Conservation (phyloP, 495 filamentous ascomycete genomes). For the Podospora comata region DNA sequence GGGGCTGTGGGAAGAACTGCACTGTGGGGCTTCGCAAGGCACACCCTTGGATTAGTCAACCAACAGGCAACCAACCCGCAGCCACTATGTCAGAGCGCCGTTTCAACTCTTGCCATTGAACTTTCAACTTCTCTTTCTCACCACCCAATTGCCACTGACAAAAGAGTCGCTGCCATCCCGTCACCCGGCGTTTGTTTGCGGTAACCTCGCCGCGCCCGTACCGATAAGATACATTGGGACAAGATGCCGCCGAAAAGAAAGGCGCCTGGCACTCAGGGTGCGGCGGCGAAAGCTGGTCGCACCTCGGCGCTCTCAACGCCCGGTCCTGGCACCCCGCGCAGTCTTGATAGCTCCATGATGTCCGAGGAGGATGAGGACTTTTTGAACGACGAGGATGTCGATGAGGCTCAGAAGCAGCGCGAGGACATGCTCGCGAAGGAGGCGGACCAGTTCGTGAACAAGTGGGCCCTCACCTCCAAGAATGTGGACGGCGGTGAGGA, state of each 20-base stretch:
- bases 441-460: slow-evolving; percentile 58
- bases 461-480: slow-evolving; percentile 47
- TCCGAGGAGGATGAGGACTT: slow-evolving; percentile 57
- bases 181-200: neutral
- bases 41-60: neutral
- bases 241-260: slow-evolving; percentile 78
- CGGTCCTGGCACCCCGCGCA: slow-evolving; percentile 62
- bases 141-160: neutral
- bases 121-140: neutral
- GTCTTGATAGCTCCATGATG: slow-evolving; percentile 56
- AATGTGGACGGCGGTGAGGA: slow-evolving; percentile 33
- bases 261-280: slow-evolving; percentile 51
- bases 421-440: slow-evolving; percentile 56
- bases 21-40: neutral
- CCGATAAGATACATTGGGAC: neutral
- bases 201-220: neutral
- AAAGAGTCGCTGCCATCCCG: neutral
- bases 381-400: slow-evolving; percentile 55
- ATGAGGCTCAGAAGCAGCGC: slow-evolving; percentile 53
- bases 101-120: neutral
- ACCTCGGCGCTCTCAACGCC: slow-evolving; percentile 66
- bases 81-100: neutral
- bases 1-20: neutral
- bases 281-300: slow-evolving; percentile 51
- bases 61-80: neutral